A percentile compares a stretch with the other conserved stretches of the same genome.
Evolutionary conservation across 2,329 filamentous ascomycete species (phyloP).

Genomic region (Orbilia oligospora): DNA sequence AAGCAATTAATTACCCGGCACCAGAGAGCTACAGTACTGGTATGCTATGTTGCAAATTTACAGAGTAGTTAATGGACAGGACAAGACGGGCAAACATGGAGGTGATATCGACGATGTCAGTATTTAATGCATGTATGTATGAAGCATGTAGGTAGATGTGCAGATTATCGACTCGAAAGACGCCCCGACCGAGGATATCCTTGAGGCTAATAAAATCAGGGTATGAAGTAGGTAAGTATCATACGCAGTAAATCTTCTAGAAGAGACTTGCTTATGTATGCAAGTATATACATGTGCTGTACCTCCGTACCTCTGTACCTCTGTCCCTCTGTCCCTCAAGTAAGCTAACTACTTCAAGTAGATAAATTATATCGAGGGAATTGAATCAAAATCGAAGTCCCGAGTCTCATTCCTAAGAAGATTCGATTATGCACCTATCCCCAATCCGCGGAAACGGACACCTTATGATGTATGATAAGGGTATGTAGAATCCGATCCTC

Average conservation of each 20-base stretch:
- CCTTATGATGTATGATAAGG: constrained; percentile 29
- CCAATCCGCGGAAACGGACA: constrained; percentile 11
- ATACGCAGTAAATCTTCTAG: constrained; percentile 25
- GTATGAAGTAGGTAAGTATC: constrained; percentile 5
- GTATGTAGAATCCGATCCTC: background rate
- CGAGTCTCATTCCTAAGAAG: background rate
- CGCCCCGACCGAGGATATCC: constrained; percentile 34
- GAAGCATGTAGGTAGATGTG: background rate
- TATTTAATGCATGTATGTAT: background rate
- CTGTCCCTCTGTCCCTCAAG: background rate
- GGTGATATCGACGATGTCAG: no score
- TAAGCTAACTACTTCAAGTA: background rate
- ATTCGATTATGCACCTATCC: background rate
- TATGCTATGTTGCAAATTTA: no score
- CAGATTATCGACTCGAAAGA: constrained; percentile 13
- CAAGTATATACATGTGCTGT: background rate
- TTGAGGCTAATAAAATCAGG: constrained; percentile 5
- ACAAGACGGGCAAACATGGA: no score
- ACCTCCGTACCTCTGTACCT: background rate
- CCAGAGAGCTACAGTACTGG: background rate
- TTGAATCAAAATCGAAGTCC: background rate
- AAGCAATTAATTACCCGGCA: constrained; percentile 50
- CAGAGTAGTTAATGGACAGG: no score
- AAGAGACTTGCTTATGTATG: constrained; percentile 5
- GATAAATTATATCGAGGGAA: no score